phyloP scores from a whole-genome alignment of 345 rosid genomes.

The Acer yangbiense region DNA sequence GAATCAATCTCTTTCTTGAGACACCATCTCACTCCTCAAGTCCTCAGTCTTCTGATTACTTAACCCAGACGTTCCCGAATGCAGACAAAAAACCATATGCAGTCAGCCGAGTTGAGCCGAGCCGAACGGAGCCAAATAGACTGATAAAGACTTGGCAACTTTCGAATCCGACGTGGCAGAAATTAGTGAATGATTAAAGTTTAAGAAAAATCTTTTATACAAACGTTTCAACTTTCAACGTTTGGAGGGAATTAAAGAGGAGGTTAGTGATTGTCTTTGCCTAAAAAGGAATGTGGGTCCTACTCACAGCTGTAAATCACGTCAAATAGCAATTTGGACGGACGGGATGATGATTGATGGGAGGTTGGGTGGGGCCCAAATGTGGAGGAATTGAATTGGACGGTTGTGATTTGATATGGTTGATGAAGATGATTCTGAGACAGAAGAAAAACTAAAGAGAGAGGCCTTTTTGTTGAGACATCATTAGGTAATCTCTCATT shows the following conservation, averaged over 20 bases:
- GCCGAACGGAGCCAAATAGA: not conserved
- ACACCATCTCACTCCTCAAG: too few species aligned
- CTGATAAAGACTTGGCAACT: slow-evolving; percentile 6
- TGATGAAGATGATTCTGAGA: slow-evolving; percentile 23
- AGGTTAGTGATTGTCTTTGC: slow-evolving; percentile 30
- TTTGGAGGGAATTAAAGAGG: slow-evolving; percentile 9
- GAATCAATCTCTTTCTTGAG: too few species aligned
- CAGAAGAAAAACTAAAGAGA: not conserved
- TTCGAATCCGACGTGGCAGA: not conserved
- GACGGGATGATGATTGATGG: slow-evolving; percentile 3
- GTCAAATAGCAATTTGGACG: not conserved
- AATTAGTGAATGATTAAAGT: slow-evolving; percentile 8
- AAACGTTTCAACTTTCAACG: not conserved
- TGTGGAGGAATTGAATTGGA: not conserved
- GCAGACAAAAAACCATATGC: too few species aligned
- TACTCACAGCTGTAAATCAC: slow-evolving; percentile 34
- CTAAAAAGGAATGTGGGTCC: slow-evolving; percentile 37
- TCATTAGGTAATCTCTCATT: slow-evolving; percentile 30
- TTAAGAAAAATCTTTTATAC: not conserved
- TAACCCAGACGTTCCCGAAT: too few species aligned
- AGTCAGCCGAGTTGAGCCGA: not conserved
- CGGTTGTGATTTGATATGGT: slow-evolving; percentile 10
- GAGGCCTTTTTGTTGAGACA: slow-evolving; percentile 20
- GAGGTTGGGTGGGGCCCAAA: not conserved
- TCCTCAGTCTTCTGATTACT: too few species aligned